Evolutionary conservation across 2,329 filamentous ascomycete species (phyloP), one percentile per base, ranked within the genome.

Genomic region (Rhinocladiella mackenziei): DNA sequence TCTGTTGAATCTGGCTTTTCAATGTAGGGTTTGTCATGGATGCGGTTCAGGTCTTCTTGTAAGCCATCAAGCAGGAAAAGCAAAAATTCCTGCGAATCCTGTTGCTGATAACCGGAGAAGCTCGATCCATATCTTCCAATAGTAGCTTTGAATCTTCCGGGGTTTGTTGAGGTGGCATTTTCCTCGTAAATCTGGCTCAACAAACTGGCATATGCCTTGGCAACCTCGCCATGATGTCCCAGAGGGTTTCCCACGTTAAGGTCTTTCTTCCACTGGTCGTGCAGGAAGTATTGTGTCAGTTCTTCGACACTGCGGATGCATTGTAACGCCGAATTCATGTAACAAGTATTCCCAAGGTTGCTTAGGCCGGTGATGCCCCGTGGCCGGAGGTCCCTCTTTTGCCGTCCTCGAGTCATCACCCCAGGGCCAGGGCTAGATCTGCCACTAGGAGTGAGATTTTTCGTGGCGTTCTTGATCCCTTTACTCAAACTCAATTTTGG

Each of bases 1-100:
- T 98, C 92, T 0, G 94, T 95, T 0, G 91, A 97, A 62, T 98
- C 92, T 0, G 92, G 92, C 65, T 97, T 96, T 66, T 95, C 89
- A 34, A 94, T 91, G 64, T 97, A 96, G 1, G 92, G 92, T 69
- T 98, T 98, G 69, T 94, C 91, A 61, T 85, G 81, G 53, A 98
- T 84, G 7, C 92, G 81, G 62, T 94, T 98, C 30, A 98, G 71
- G 62, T 98, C 92, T 65, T 98, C 92, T 58, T 97, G 91, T 1
- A 98, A 73, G 4, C 86, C 91, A 64, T 98, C 92, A 5, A 98
- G 81, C 9, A 98, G 75, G 63, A 96, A 97, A 29, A 92, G 89
- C 14, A 98, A 73, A 48, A 98, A 97, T 60, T 98, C 92, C 59
- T 98, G 92, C 0, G 92, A 94, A 62, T 98, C 92, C 62, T 98